Evolutionary conservation across 1,284 basidiomycete species (phyloP), one percentile per base, ranked within the genome.

Genomic region (Melanopsichium pennsylvanicum): DNA sequence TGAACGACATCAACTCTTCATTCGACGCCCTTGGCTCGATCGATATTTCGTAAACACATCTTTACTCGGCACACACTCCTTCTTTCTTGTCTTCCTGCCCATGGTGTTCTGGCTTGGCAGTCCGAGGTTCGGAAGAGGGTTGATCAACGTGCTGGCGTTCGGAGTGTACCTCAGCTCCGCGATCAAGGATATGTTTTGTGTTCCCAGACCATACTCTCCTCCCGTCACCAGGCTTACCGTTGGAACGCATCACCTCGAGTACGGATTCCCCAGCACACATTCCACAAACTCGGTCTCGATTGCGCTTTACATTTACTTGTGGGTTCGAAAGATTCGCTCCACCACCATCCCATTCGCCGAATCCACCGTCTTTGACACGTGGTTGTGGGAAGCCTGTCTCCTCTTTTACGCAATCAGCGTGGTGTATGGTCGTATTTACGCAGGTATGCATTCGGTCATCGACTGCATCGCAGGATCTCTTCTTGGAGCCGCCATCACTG

Each of bases 211-310:
- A 0, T 93, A 89, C 78, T 87, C 90, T 6, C 95, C 95, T 2
- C 94, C 94, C 0, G 90, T 97, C 6, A 89, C 88, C 7, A 87
- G 95, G 32, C 84, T 97, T 3, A 76, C 80, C 4, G 79, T 84
- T 22, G 82, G 82, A 16, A 82, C 79, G 3, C 82, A 83, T 49
- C 81, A 75, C 38, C 78, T 83, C 34, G 84, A 84, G 68, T 93
- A 93, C 78, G 94, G 95, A 15, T 97, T 97, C 79, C 94, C 93
- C 0, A 97, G 93, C 0, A 97, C 94, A 0, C 95, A 98, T 79
- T 91, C 92, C 2, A 93, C 94, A 2, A 97, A 95, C 80, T 87
- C 88, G 41, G 86, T 93, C 49, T 92, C 91, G 31, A 91, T 95
- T 66, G 92, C 92, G 0, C 54, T 79, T 21, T 74, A 71, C 45